Evolutionary conservation across 2,329 filamentous ascomycete species (phyloP).

Genomic region (Thermochaetoides dissita): DNA sequence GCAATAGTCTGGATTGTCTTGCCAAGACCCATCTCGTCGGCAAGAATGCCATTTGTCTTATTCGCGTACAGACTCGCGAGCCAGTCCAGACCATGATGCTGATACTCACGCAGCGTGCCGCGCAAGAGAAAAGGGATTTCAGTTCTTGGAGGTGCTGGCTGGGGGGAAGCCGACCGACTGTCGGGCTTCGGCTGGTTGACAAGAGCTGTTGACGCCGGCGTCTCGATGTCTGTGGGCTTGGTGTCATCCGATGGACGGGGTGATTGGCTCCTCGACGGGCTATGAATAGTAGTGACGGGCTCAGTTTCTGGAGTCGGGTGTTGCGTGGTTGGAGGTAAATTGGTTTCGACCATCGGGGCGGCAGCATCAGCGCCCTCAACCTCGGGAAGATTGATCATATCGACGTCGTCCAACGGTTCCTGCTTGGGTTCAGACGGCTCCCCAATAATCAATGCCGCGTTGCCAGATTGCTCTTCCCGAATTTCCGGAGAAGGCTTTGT

Average conservation of each 20-base stretch:
- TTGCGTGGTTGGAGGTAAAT: conserved; percentile 17
- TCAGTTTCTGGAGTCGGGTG: conserved; percentile 29
- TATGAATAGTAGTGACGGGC: conserved; percentile 27
- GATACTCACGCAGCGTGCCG: conserved; percentile 84
- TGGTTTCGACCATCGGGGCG: conserved; percentile 17
- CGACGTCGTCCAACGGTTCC: conserved; percentile 9
- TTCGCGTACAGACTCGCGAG: conserved; percentile 84
- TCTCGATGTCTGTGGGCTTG: conserved; percentile 36
- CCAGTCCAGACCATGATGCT: conserved; percentile 96
- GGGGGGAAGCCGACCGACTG: conserved; percentile 21
- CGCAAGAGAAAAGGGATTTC: conserved; percentile 71
- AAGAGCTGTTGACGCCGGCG: conserved; percentile 25
- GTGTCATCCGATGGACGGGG: conserved; percentile 37
- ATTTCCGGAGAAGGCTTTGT: too few species aligned
- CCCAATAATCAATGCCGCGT: not conserved
- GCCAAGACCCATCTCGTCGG: conserved; percentile 95
- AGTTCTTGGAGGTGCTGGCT: conserved; percentile 39
- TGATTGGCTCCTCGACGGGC: conserved; percentile 32
- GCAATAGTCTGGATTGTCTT: conserved; percentile 98
- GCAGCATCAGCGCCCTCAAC: not conserved
- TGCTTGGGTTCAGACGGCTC: not conserved
- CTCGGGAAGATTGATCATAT: conserved; percentile 16
- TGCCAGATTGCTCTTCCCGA: too few species aligned
- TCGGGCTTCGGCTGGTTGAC: conserved; percentile 19
- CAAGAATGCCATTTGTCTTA: conserved; percentile 87